Evolutionary conservation across 495 filamentous ascomycete species (phyloP).

Genomic region (Lasiosphaeris hirsuta): DNA sequence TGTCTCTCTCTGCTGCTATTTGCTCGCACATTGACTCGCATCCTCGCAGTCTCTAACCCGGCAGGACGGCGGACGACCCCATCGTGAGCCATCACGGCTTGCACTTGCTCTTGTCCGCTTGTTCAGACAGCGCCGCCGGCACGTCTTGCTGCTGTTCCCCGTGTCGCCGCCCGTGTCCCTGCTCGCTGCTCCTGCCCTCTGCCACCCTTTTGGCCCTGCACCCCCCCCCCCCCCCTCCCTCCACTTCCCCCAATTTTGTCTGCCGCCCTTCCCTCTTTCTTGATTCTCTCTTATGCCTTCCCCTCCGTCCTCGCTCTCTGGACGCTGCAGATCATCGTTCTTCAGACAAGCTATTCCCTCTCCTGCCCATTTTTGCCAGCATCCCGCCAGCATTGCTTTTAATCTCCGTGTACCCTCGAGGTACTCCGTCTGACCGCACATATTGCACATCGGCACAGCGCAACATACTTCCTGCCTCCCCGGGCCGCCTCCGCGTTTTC

Average conservation of each 20-base stretch:
- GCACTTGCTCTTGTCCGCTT: slow-evolving; percentile 2
- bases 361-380: slow-evolving; percentile 12
- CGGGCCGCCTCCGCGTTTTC: not conserved
- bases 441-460: too few relatives aligned
- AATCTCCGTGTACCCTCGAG: slow-evolving; percentile 1
- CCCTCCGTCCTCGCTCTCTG: not conserved
- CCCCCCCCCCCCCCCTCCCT: not conserved
- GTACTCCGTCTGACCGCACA: not conserved
- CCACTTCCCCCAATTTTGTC: slow-evolving; percentile 3
- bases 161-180: not conserved
- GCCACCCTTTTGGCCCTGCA: not conserved
- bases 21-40: not conserved
- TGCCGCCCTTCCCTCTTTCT: not conserved
- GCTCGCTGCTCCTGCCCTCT: not conserved
- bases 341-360: slow-evolving; percentile 14
- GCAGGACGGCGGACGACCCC: not conserved
- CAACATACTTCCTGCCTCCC: too few relatives aligned
- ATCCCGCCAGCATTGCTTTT: slow-evolving; percentile 2
- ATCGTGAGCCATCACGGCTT: slow-evolving; percentile 13
- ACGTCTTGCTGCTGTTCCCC: slow-evolving; percentile 6
- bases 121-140: slow-evolving; percentile 15
- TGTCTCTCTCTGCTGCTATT: not conserved
- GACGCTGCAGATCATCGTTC: slow-evolving; percentile 14
- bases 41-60: not conserved
- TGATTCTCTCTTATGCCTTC: not conserved